phyloP scores from a whole-genome alignment of 805 yeast genomes.

The Priceomyces fermenticarens region DNA sequence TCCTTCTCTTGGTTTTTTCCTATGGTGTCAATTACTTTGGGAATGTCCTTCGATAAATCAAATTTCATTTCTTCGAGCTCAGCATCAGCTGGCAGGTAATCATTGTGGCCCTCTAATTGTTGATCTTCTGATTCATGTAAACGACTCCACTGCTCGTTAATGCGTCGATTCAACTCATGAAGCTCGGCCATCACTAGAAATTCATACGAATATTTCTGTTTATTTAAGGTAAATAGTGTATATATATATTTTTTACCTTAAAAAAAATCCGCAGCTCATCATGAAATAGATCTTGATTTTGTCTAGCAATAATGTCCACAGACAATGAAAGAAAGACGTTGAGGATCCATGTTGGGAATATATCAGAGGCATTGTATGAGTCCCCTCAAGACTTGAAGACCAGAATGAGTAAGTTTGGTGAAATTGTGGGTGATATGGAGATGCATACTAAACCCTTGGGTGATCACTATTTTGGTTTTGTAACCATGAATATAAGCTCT shows the following conservation, averaged over 20 bases:
- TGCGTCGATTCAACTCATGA: background rate
- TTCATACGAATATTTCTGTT: background rate
- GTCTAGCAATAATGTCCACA: conserved; percentile 1
- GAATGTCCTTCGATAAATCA: conserved; percentile 10
- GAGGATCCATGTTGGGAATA: conserved; percentile 65
- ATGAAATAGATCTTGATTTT: too few relatives aligned
- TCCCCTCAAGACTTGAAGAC: conserved; percentile 44
- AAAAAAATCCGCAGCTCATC: too few relatives aligned
- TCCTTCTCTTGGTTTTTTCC: conserved; percentile 11
- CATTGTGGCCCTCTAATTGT: background rate
- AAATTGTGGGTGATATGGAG: conserved; percentile 44
- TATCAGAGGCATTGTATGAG: conserved; percentile 52
- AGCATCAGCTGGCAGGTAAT: background rate
- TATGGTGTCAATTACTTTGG: conserved; percentile 15
- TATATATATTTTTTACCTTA: too few relatives aligned
- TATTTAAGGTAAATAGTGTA: too few relatives aligned
- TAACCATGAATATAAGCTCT: conserved; percentile 54
- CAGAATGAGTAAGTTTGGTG: conserved; percentile 66
- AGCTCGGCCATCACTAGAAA: background rate
- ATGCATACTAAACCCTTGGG: conserved; percentile 53
- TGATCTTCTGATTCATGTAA: background rate
- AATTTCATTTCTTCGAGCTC: background rate
- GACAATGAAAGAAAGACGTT: conserved; percentile 4
- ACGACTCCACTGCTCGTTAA: conserved; percentile 1
- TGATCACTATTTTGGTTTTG: conserved; percentile 61